These are phyloP conservation scores for Colletotrichum tropicale DNA, from an alignment of 2,329 filamentous ascomycete species.

Conservation along the genomic window DNA sequence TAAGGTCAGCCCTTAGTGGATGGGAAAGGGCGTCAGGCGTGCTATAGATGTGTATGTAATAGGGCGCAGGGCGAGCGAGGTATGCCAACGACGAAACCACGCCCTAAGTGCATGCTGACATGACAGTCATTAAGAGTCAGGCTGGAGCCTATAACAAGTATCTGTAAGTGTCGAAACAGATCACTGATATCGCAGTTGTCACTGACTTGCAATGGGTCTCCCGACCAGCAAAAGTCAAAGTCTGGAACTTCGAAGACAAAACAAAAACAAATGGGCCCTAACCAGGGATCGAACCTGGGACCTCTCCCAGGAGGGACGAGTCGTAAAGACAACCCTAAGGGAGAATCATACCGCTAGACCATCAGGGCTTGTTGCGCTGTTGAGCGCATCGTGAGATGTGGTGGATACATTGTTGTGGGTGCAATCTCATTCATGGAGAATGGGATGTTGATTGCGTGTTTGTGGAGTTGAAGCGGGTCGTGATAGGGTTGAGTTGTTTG, in stretches of 20 bases:
- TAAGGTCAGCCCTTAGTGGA: not conserved
- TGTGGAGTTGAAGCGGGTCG: not conserved
- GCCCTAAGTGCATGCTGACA: not conserved
- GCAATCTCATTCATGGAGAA: not conserved
- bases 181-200: not conserved
- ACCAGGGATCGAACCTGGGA: not conserved
- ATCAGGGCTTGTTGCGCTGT: not conserved
- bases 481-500: not conserved
- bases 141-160: not conserved
- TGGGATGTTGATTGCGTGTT: not conserved
- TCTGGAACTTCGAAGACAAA: not conserved
- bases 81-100: not conserved
- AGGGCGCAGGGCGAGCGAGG: not conserved
- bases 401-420: accelerated
- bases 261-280: not conserved
- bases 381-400: not conserved
- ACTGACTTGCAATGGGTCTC: not conserved
- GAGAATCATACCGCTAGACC: not conserved
- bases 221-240: not conserved
- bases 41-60: not conserved
- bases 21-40: not conserved
- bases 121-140: not conserved
- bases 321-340: not conserved
- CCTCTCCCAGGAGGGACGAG: not conserved
- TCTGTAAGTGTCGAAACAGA: accelerated